phyloP scores from a whole-genome alignment of 2,329 filamentous ascomycete species.

The Cyphellophora europaea region DNA sequence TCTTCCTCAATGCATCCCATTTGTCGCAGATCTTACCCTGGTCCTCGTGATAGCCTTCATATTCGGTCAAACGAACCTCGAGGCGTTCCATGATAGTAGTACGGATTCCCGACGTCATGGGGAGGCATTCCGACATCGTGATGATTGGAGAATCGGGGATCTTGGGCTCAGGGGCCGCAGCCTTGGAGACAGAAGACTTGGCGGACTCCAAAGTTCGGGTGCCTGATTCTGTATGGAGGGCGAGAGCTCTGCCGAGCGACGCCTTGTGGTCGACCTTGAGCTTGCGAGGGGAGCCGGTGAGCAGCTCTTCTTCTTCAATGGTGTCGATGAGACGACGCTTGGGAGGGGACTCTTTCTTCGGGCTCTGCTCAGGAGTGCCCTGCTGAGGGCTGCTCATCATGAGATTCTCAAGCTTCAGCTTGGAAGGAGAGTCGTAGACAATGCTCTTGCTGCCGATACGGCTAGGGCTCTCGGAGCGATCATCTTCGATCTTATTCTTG shows the following conservation, averaged over 20 bases:
- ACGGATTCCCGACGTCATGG: slow-evolving; percentile 68
- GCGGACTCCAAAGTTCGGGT: background rate
- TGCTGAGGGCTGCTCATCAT: slow-evolving; percentile 62
- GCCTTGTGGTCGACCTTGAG: too few species aligned
- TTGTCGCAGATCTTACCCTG: slow-evolving; percentile 54
- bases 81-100: slow-evolving; percentile 65
- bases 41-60: slow-evolving; percentile 72
- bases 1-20: slow-evolving; percentile 62
- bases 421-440: slow-evolving; percentile 16
- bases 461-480: slow-evolving; percentile 68
- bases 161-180: background rate
- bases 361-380: slow-evolving; percentile 28
- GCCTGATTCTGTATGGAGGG: background rate
- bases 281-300: slow-evolving; percentile 4
- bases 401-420: slow-evolving; percentile 34
- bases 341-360: slow-evolving; percentile 11
- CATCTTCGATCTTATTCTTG: slow-evolving; percentile 47
- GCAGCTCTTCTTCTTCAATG: slow-evolving; percentile 4
- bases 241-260: slow-evolving; percentile 16
- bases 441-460: slow-evolving; percentile 36
- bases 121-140: slow-evolving; percentile 77
- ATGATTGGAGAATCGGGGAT: slow-evolving; percentile 53
- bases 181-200: background rate
- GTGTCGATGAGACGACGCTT: background rate
- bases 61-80: slow-evolving; percentile 63